Evolutionary conservation across 2,329 filamentous ascomycete species (phyloP), one percentile per base, ranked within the genome.

Genomic region (Pseudogymnoascus sp.): DNA sequence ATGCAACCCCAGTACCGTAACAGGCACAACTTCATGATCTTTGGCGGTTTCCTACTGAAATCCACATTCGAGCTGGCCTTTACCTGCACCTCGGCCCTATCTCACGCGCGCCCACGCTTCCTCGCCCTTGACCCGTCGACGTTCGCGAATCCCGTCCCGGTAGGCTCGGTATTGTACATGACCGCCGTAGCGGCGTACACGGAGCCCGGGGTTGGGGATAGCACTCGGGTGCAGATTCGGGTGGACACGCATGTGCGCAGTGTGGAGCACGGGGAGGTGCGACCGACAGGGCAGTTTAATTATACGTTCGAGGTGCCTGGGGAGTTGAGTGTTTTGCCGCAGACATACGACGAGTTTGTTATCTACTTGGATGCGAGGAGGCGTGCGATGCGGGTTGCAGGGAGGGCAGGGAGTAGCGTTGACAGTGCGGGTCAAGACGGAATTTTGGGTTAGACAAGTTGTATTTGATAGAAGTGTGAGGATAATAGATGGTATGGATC

Each of bases 1-100:
- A 90, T 90, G 87, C 86, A 89, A 67, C 87, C 87, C 0, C 85
- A 89, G 72, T 83, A 86, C 72, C 81, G 86, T 58, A 88, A 88
- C 72, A 75, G 85, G 2, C 86, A 89, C 72, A 85, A 87, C 66
- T 88, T 88, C 74, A 89, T 89, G 86, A 89, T 90, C 62, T 90
- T 90, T 68, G 87, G 87, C 62, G 87, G 87, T 11, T 89, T 86
- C 69, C 78, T 90, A 1, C 78, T 90, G 1, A 88, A 88, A 70
- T 83, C 87, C 66, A 87, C 86, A 0, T 90, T 89, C 67, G 87
- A 90, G 72, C 78, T 90, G 1, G 87, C 87, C 1, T 90, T 90
- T 74, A 89, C 86, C 68, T 88, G 86, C 69, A 86, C 85, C 1
- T 85, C 86, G 0, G 82, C 84, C 1, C 87, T 88, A 68, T 83